Conservation (phyloP, 768 basidiomycete genomes). For the Imleria badia region DNA sequence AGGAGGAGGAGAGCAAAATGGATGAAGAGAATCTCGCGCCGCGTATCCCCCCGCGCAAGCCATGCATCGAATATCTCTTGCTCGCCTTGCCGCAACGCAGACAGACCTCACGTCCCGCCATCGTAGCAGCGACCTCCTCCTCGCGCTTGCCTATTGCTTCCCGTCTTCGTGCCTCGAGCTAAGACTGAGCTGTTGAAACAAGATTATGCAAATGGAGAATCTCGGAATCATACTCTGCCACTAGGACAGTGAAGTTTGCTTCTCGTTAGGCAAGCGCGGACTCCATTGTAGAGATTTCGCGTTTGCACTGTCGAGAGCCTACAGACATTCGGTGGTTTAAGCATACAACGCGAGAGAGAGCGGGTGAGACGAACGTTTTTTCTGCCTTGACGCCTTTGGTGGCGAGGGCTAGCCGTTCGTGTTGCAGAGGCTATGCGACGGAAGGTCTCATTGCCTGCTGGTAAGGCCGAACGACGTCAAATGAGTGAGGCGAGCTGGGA, state of each 20-base stretch:
- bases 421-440: conserved; percentile 74
- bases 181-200: conserved; percentile 39
- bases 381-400: conserved; percentile 74
- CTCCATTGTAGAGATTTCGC: conserved; percentile 62
- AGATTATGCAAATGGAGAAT: conserved; percentile 48
- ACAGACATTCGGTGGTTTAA: background rate
- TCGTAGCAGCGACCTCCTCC: conserved; percentile 63
- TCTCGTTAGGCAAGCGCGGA: conserved; percentile 55
- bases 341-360: background rate
- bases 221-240: conserved; percentile 61
- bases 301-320: conserved; percentile 67
- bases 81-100: conserved; percentile 62
- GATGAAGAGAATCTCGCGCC: too few species aligned
- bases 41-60: too few species aligned
- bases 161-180: conserved; percentile 48
- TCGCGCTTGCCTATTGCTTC: conserved; percentile 63
- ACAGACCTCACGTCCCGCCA: conserved; percentile 64
- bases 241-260: conserved; percentile 42
- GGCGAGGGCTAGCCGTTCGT: conserved; percentile 71
- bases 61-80: conserved; percentile 63
- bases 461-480: background rate
- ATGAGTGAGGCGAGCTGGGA: background rate
- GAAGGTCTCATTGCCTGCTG: conserved; percentile 88
- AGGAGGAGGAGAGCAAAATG: too few species aligned
- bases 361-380: conserved; percentile 55